Evolutionary conservation across 495 filamentous ascomycete species (phyloP).

Genomic region (Podospora pseudopauciseta): DNA sequence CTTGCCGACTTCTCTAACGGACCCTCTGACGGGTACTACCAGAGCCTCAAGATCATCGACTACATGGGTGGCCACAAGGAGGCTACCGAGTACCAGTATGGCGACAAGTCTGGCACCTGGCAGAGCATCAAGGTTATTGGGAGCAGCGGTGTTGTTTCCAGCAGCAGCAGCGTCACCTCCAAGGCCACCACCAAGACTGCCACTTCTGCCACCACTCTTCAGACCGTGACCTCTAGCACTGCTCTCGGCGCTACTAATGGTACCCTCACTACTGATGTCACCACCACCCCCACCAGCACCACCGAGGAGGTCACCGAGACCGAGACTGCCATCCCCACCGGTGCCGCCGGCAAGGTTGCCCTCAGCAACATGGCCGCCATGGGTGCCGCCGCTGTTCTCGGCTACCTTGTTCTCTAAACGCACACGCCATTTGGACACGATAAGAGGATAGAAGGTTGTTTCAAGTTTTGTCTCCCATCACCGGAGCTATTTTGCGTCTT

Average conservation of each 20-base stretch:
- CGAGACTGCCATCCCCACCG: slow-evolving; percentile 11
- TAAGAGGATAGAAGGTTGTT: slow-evolving; percentile 6
- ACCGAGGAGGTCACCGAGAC: neutral
- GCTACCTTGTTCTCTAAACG: slow-evolving; percentile 31
- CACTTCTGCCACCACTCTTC: slow-evolving; percentile 25
- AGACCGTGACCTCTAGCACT: slow-evolving; percentile 12
- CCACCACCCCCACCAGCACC: slow-evolving; percentile 14
- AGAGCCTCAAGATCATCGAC: slow-evolving; percentile 74
- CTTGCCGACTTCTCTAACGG: slow-evolving; percentile 67
- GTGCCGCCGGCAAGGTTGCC: slow-evolving; percentile 25
- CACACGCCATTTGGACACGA: neutral
- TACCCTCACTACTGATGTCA: slow-evolving; percentile 16
- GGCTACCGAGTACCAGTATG: slow-evolving; percentile 65
- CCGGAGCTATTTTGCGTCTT: slow-evolving; percentile 26
- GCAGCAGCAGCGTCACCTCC: slow-evolving; percentile 37
- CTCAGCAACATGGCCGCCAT: slow-evolving; percentile 23
- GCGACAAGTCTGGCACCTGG: slow-evolving; percentile 67
- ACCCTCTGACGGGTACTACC: slow-evolving; percentile 81
- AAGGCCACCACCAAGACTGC: slow-evolving; percentile 25
- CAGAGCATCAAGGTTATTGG: slow-evolving; percentile 70
- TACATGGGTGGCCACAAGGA: slow-evolving; percentile 79
- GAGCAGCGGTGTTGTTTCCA: slow-evolving; percentile 61
- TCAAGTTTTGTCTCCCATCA: slow-evolving; percentile 8
- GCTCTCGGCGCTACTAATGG: slow-evolving; percentile 18
- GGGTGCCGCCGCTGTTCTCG: slow-evolving; percentile 29